Evolutionary conservation across 192 early-diverging fungal species (phyloP).

Genomic region (Umbelopsis sp.): DNA sequence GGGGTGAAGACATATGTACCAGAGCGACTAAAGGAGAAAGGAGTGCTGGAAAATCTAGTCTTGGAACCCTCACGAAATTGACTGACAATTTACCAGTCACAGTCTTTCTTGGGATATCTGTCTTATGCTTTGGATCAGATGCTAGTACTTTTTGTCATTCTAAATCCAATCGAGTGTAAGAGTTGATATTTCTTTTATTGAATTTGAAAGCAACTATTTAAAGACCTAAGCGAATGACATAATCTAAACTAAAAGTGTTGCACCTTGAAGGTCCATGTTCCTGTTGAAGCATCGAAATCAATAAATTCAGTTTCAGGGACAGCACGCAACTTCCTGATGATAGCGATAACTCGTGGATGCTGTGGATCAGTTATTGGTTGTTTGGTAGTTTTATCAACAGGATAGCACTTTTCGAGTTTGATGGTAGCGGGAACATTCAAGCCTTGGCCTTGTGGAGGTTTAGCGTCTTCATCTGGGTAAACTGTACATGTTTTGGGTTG

Average conservation of each 20-base stretch:
- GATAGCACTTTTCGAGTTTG: slow-evolving; percentile 80
- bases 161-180: too few species aligned
- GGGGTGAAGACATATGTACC: background rate
- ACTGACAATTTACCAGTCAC: too few species aligned
- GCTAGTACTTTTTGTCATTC: too few species aligned
- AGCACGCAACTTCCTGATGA: slow-evolving; percentile 66
- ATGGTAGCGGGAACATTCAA: slow-evolving; percentile 87
- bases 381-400: slow-evolving; percentile 77
- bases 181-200: background rate
- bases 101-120: too few species aligned
- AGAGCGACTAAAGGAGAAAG: background rate
- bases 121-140: too few species aligned
- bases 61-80: too few species aligned
- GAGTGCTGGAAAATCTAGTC: background rate
- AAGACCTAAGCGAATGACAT: background rate
- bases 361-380: slow-evolving; percentile 63
- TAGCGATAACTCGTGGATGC: slow-evolving; percentile 69
- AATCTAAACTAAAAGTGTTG: slow-evolving; percentile 64
- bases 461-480: slow-evolving; percentile 79
- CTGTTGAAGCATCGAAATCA: slow-evolving; percentile 67
- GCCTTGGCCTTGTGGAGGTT: slow-evolving; percentile 81
- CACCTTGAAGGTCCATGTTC: slow-evolving; percentile 92
- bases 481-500: slow-evolving; percentile 68
- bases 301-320: slow-evolving; percentile 82
- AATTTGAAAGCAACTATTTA: background rate